Conservation (phyloP, 2,329 filamentous ascomycete species). For the Alternaria alternata region DNA sequence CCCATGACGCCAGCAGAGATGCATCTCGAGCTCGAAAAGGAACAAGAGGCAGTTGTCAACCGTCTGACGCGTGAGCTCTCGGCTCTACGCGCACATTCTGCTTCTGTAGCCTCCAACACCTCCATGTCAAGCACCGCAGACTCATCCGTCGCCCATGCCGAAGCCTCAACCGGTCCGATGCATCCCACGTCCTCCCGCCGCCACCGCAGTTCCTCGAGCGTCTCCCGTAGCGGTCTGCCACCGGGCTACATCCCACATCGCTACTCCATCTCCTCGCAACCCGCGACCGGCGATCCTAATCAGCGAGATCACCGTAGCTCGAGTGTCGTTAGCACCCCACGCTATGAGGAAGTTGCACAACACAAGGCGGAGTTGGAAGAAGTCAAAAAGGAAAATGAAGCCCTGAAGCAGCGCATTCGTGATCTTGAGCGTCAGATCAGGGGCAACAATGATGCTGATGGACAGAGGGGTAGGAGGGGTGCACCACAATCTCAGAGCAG, state of each 20-base stretch:
- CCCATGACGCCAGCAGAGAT: slow-evolving; percentile 89
- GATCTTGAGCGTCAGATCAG: slow-evolving; percentile 55
- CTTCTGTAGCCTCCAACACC: slow-evolving; percentile 67
- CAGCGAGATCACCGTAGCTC: slow-evolving; percentile 38
- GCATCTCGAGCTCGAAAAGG: slow-evolving; percentile 89
- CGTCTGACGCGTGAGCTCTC: slow-evolving; percentile 89
- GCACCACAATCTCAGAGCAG: slow-evolving; percentile 24
- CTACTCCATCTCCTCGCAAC: slow-evolving; percentile 45
- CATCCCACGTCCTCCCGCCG: slow-evolving; percentile 64
- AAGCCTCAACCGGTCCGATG: slow-evolving; percentile 55
- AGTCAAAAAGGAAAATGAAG: slow-evolving; percentile 60
- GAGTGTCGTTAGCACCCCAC: slow-evolving; percentile 48
- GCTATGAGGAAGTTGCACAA: slow-evolving; percentile 55
- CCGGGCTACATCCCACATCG: slow-evolving; percentile 35
- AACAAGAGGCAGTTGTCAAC: slow-evolving; percentile 95
- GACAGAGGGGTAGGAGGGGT: slow-evolving; percentile 44
- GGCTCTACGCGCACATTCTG: slow-evolving; percentile 75
- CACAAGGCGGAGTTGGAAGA: slow-evolving; percentile 58
- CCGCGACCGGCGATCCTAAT: slow-evolving; percentile 31
- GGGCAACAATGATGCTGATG: slow-evolving; percentile 27
- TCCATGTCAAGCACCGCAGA: slow-evolving; percentile 54
- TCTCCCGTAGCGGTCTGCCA: slow-evolving; percentile 52
- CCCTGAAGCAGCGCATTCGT: slow-evolving; percentile 57
- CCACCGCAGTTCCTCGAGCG: slow-evolving; percentile 64
- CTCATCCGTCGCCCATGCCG: slow-evolving; percentile 53